A percentile compares a stretch with the other conserved stretches of the same genome.
These are phyloP conservation scores for Graphilbum ipis-grandicollis DNA, from an alignment of 2,329 filamentous ascomycete genomes.

Conservation along the genomic window DNA sequence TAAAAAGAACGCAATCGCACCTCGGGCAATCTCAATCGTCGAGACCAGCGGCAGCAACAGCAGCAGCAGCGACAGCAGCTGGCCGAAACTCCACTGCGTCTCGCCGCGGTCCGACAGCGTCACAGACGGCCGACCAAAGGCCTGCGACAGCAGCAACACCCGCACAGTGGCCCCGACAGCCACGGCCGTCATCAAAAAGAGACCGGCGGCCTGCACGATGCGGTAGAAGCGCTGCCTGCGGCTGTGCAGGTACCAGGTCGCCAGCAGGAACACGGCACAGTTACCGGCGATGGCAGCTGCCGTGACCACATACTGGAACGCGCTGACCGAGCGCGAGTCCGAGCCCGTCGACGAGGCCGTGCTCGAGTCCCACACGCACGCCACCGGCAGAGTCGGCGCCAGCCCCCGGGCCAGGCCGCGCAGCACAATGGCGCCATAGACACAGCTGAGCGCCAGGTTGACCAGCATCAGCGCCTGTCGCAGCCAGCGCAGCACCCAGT, in stretches of 20 bases:
- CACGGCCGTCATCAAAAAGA: conserved; percentile 37
- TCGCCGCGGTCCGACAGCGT: conserved; percentile 33
- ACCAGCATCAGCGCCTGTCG: conserved; percentile 48
- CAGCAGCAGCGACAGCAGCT: conserved; percentile 41
- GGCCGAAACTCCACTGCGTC: conserved; percentile 44
- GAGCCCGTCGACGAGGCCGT: conserved; percentile 8
- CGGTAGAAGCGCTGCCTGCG: conserved; percentile 36
- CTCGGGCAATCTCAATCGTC: conserved; percentile 33
- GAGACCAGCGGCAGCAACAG: conserved; percentile 42
- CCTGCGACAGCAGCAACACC: conserved; percentile 39
- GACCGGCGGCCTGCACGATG: conserved; percentile 31
- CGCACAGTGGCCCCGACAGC: conserved; percentile 40
- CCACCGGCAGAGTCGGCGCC: conserved; percentile 33
- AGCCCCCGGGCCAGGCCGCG: conserved; percentile 34
- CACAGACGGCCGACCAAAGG: conserved; percentile 37
- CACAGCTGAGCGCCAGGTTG: conserved; percentile 40
- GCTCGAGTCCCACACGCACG: conserved; percentile 46
- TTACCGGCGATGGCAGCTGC: conserved; percentile 44
- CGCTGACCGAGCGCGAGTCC: conserved; percentile 11
- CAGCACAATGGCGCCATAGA: conserved; percentile 39
- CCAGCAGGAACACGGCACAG: conserved; percentile 36
- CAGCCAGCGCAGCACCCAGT: conserved; percentile 50
- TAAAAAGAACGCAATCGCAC: conserved; percentile 1
- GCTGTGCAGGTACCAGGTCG: conserved; percentile 48
- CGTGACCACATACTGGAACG: conserved; percentile 37